Evolutionary conservation across 2,329 filamentous ascomycete species (phyloP).

Genomic region (Penicillium sp.): DNA sequence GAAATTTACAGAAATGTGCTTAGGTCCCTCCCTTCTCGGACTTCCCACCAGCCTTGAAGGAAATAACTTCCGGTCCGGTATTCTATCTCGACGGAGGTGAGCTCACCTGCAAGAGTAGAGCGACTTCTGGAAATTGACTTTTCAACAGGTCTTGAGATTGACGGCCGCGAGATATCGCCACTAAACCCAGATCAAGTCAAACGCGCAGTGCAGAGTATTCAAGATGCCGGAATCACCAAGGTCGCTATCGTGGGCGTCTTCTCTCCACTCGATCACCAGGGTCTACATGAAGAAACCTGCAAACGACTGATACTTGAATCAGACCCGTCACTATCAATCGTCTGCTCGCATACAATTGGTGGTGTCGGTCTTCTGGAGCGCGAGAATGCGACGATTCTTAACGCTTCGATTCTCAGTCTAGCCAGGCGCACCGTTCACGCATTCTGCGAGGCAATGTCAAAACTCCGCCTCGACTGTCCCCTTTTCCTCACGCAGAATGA

Average conservation of each 20-base stretch:
- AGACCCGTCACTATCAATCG: conserved; percentile 36
- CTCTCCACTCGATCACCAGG: conserved; percentile 59
- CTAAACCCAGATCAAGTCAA: conserved; percentile 3
- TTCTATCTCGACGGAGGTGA: conserved; percentile 52
- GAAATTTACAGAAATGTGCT: not conserved
- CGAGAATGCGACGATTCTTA: conserved; percentile 54
- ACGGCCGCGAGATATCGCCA: conserved; percentile 33
- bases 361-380: conserved; percentile 55
- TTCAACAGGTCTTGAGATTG: conserved; percentile 47
- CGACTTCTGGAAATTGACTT: too few relatives aligned
- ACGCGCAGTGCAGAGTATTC: conserved; percentile 38
- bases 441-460: conserved; percentile 52
- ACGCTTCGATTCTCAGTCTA: not conserved
- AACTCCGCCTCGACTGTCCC: conserved; percentile 50
- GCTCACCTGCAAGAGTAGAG: not conserved
- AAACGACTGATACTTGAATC: conserved; percentile 10
- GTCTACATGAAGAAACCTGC: conserved; percentile 16
- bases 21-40: conserved; percentile 57
- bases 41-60: conserved; percentile 51
- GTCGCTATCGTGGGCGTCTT: conserved; percentile 63
- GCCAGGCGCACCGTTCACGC: conserved; percentile 43
- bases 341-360: conserved; percentile 57
- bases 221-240: conserved; percentile 46
- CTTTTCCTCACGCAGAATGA: conserved; percentile 59
- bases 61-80: conserved; percentile 53